phyloP scores from a whole-genome alignment of 148 eudicot species.

The Polygonum maritimum region DNA sequence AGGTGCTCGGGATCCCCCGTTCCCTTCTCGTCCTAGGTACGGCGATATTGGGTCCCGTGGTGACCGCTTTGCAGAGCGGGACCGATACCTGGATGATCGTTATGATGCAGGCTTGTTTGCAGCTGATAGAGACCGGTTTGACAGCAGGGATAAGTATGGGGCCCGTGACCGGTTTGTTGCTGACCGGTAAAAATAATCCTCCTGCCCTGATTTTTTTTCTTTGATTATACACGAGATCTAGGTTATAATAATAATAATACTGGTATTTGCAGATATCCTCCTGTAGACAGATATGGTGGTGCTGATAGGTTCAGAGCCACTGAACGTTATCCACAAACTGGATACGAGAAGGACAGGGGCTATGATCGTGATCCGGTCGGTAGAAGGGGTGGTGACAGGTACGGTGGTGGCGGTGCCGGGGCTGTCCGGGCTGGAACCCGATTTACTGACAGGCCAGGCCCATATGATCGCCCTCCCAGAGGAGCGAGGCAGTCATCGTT shows the following conservation, averaged over 20 bases:
- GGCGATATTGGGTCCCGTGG: slow-evolving; percentile 33
- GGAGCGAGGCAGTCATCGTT: slow-evolving; percentile 33
- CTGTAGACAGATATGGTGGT: slow-evolving; percentile 27
- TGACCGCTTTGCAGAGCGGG: slow-evolving; percentile 38
- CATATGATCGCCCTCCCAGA: slow-evolving; percentile 43
- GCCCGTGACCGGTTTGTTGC: slow-evolving; percentile 26
- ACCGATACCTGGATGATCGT: slow-evolving; percentile 36
- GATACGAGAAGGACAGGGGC: slow-evolving; percentile 37
- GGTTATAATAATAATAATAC: neutral
- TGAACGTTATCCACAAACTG: slow-evolving; percentile 31
- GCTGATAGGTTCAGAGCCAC: slow-evolving; percentile 34
- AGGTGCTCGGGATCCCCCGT: slow-evolving; percentile 27
- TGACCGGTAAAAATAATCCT: slow-evolving; percentile 25
- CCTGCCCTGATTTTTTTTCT: neutral
- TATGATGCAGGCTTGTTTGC: slow-evolving; percentile 37
- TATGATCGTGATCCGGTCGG: slow-evolving; percentile 32
- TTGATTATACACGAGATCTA: neutral
- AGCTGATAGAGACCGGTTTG: slow-evolving; percentile 35
- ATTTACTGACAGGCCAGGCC: slow-evolving; percentile 39
- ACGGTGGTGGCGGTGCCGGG: slow-evolving; percentile 24
- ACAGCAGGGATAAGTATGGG: slow-evolving; percentile 35
- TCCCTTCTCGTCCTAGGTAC: slow-evolving; percentile 34
- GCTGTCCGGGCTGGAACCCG: slow-evolving; percentile 29
- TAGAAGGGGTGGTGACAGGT: slow-evolving; percentile 31
- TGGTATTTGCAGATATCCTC: slow-evolving; percentile 29